Evolutionary conservation across 2,329 filamentous ascomycete species (phyloP).

Genomic region (Teratosphaeria viscida): DNA sequence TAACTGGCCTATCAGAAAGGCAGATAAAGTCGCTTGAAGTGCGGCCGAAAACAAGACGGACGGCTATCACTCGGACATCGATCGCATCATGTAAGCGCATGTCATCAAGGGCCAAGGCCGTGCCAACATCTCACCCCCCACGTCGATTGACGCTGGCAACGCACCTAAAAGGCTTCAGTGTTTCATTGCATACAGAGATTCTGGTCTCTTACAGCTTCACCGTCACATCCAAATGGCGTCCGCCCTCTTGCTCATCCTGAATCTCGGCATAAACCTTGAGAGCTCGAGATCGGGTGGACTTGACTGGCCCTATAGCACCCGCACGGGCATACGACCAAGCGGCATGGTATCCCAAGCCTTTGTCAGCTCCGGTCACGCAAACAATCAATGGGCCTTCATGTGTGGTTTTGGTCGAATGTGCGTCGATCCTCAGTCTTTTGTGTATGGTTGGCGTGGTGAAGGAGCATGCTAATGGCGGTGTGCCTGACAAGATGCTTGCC

Average conservation of each 20-base stretch:
- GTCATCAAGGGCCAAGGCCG: not conserved
- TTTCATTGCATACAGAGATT: too few relatives aligned
- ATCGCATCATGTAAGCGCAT: not conserved
- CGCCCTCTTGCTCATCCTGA: not conserved
- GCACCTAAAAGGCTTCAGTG: too few relatives aligned
- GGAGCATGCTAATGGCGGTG: not conserved
- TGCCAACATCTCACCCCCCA: not conserved
- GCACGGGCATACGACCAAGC: not conserved
- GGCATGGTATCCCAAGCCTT: not conserved
- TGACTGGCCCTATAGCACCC: not conserved
- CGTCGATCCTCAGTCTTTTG: not conserved
- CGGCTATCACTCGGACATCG: not conserved
- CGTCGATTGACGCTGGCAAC: not conserved
- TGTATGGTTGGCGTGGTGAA: not conserved
- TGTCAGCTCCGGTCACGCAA: not conserved
- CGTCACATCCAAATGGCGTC: not conserved
- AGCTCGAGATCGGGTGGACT: not conserved
- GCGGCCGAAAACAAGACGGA: not conserved
- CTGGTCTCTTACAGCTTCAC: not conserved
- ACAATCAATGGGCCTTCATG: not conserved
- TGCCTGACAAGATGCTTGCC: not conserved
- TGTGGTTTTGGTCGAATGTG: not conserved
- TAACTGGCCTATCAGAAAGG: not conserved
- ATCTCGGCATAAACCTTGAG: not conserved
- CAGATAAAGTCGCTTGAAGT: not conserved